Percentiles rank a stretch among this genome's conserved stretches.
phyloP scores from a whole-genome alignment of 2,329 filamentous ascomycete species.

The Alternaria sp. region DNA sequence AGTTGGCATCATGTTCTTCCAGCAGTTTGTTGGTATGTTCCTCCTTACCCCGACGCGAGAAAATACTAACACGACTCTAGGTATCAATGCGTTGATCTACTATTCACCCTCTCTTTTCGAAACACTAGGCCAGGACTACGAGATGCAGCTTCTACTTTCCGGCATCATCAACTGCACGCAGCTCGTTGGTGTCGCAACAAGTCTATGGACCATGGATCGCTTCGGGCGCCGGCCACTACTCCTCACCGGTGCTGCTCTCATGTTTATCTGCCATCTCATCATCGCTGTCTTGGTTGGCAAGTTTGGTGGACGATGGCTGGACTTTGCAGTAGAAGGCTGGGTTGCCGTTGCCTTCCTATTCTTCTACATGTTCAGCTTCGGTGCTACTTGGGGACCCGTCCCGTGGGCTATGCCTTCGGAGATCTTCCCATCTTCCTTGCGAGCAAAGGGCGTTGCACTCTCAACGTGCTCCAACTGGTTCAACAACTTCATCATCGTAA shows the following conservation, averaged over 20 bases:
- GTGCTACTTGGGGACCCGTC: constrained; percentile 63
- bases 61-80: background rate
- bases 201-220: constrained; percentile 54
- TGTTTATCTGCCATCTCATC: constrained; percentile 60
- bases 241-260: constrained; percentile 53
- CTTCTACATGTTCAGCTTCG: constrained; percentile 69
- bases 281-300: constrained; percentile 63
- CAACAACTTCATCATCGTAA: constrained; percentile 66
- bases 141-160: constrained; percentile 65
- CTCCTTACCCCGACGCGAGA: background rate
- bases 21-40: constrained; percentile 50
- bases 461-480: constrained; percentile 70
- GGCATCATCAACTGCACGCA: constrained; percentile 65
- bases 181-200: constrained; percentile 50
- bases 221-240: constrained; percentile 51
- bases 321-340: constrained; percentile 62
- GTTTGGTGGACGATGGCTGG: constrained; percentile 59
- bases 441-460: constrained; percentile 71
- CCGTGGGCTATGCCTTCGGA: constrained; percentile 61
- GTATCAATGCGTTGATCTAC: constrained; percentile 59
- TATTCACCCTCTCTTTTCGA: constrained; percentile 68
- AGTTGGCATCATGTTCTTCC: constrained; percentile 53
- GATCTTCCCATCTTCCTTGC: constrained; percentile 67
- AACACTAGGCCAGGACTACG: constrained; percentile 63
- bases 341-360: constrained; percentile 65